Conservation (phyloP, 2,329 filamentous ascomycete genomes). For the Periconia macrospinosa region DNA sequence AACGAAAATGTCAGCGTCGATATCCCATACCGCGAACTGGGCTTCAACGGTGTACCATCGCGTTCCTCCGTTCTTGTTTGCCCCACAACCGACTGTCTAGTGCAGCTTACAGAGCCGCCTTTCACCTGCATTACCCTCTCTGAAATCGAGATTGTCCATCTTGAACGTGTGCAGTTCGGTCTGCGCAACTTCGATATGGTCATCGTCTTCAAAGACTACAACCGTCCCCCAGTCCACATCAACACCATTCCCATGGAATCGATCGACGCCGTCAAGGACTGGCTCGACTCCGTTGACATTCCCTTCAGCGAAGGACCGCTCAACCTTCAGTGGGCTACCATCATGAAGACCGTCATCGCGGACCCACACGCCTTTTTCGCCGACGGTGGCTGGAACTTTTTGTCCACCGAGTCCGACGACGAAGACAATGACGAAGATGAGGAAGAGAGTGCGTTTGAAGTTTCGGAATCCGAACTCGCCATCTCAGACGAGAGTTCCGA, state of each 20-base stretch:
- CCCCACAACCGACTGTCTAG: constrained; percentile 93
- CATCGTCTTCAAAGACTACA: constrained; percentile 97
- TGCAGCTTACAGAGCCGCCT: constrained; percentile 94
- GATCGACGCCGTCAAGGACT: constrained; percentile 94
- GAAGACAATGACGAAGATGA: constrained; percentile 77
- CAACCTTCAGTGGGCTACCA: constrained; percentile 97
- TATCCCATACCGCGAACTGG: constrained; percentile 93
- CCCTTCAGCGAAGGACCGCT: constrained; percentile 91
- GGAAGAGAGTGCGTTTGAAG: constrained; percentile 90
- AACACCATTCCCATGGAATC: constrained; percentile 98
- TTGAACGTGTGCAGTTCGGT: constrained; percentile 94
- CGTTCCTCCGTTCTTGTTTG: constrained; percentile 94
- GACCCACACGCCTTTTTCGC: constrained; percentile 95
- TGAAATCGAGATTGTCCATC: constrained; percentile 93
- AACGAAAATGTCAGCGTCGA: constrained; percentile 91
- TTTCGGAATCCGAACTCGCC: constrained; percentile 79
- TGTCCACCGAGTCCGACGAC: constrained; percentile 83
- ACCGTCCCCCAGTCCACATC: constrained; percentile 85
- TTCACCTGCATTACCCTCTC: constrained; percentile 95
- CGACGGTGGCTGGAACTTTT: constrained; percentile 93
- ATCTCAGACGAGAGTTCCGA: constrained; percentile 76
- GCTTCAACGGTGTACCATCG: constrained; percentile 95
- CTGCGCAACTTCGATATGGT: constrained; percentile 99
- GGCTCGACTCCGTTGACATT: constrained; percentile 94
- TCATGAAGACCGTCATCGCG: constrained; percentile 97